Conservation (phyloP, 371 early-diverging fungal species). For the Mortierella sp. region DNA sequence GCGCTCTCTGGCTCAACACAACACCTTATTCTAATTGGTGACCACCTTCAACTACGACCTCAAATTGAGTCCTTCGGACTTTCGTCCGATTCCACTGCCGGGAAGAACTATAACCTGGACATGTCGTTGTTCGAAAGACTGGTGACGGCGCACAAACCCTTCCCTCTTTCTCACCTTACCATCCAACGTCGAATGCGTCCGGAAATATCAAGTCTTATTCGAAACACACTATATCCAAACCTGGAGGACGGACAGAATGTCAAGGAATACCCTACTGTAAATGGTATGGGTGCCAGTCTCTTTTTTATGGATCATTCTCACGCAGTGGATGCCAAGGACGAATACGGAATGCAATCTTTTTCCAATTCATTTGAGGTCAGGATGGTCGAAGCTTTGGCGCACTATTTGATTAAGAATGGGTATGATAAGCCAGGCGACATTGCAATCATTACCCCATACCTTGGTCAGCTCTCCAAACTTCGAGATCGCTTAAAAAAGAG, state of each 20-base stretch:
- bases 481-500: slow-evolving; percentile 42
- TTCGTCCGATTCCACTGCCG: slow-evolving; percentile 38
- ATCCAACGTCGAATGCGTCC: slow-evolving; percentile 82
- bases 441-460: slow-evolving; percentile 66
- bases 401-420: slow-evolving; percentile 66
- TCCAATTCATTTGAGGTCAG: slow-evolving; percentile 59
- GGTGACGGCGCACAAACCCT: slow-evolving; percentile 43
- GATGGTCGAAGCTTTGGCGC: slow-evolving; percentile 57
- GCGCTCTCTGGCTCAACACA: slow-evolving; percentile 65
- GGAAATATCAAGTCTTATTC: slow-evolving; percentile 70
- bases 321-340: slow-evolving; percentile 53
- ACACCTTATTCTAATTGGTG: slow-evolving; percentile 79
- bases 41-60: slow-evolving; percentile 76
- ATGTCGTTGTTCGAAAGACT: slow-evolving; percentile 79
- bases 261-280: slow-evolving; percentile 52
- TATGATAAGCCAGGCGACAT: slow-evolving; percentile 61
- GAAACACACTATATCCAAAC: slow-evolving; percentile 46
- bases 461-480: slow-evolving; percentile 61
- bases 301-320: slow-evolving; percentile 58
- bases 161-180: slow-evolving; percentile 65
- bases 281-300: slow-evolving; percentile 58
- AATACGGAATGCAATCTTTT: slow-evolving; percentile 49
- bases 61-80: slow-evolving; percentile 54
- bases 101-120: slow-evolving; percentile 61
- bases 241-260: slow-evolving; percentile 51